A percentile compares a stretch with the other conserved stretches of the same genome.
These are phyloP conservation scores for Bolboschoenus planiculmis DNA, from an alignment of 176 grass and related monocot species.

Conservation along the genomic window DNA sequence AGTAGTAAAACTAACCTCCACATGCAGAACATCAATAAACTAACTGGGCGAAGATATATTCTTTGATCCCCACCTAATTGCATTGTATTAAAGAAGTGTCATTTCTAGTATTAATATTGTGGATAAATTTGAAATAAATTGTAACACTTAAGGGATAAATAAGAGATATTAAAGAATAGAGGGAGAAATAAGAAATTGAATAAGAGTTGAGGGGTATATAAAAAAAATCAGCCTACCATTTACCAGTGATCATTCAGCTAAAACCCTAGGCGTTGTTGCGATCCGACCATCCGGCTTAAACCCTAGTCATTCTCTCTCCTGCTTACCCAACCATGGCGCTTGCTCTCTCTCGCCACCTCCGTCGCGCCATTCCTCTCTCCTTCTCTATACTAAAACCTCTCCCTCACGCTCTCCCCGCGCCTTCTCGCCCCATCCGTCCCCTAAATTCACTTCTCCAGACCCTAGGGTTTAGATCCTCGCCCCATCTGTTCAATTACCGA, in stretches of 20 bases:
- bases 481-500: conserved; percentile 28
- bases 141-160: too few species aligned
- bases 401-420: background rate
- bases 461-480: conserved; percentile 51
- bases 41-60: too few species aligned
- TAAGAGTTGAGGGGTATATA: too few species aligned
- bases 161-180: too few species aligned
- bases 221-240: too few species aligned
- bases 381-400: conserved; percentile 23
- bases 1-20: too few species aligned
- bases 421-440: background rate
- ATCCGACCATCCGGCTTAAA: background rate
- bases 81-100: too few species aligned
- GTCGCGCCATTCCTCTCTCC: conserved; percentile 41
- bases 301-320: conserved; percentile 20
- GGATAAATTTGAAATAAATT: too few species aligned
- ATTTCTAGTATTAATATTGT: too few species aligned
- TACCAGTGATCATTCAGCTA: background rate
- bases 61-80: too few species aligned
- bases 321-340: conserved; percentile 58
- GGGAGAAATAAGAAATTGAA: too few species aligned
- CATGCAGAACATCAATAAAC: too few species aligned
- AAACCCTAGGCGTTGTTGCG: background rate
- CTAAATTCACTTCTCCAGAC: background rate
- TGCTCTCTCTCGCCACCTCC: conserved; percentile 58